Conservation (phyloP, 225 moss, liverwort and hornwort species). For the Neckera pumila region DNA sequence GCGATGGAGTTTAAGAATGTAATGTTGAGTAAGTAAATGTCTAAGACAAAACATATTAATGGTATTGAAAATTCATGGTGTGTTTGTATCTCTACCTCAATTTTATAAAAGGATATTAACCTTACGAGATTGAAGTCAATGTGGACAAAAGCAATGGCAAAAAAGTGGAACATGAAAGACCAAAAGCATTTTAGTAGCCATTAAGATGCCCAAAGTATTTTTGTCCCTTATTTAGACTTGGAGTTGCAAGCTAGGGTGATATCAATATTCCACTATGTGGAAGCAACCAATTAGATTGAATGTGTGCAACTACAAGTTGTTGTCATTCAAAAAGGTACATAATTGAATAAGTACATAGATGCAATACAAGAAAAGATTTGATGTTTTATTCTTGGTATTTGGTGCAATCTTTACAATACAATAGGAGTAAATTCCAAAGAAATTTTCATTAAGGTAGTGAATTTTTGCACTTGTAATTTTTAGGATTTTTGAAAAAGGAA, state of each 20-base stretch:
- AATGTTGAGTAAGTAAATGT: neutral
- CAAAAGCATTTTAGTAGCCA: neutral
- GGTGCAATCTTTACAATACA: too few relatives aligned
- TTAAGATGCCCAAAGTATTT: neutral
- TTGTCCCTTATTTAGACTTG: neutral
- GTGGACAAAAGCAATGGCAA: neutral
- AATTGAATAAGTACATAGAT: neutral
- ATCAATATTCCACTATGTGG: neutral
- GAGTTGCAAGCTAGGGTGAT: neutral
- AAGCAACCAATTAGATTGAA: neutral
- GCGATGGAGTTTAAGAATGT: neutral
- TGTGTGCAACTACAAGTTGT: neutral
- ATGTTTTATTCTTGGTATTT: too few relatives aligned
- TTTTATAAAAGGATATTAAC: neutral
- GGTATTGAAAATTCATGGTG: neutral
- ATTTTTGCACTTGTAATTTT: neutral
- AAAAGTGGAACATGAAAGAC: neutral
- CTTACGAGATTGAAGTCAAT: neutral
- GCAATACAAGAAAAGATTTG: too few relatives aligned
- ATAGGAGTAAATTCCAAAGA: too few relatives aligned
- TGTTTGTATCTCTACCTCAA: neutral
- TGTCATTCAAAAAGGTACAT: neutral
- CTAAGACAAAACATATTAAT: neutral
- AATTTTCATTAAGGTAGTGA: neutral
- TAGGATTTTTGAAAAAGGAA: accelerated